Base-by-base conservation (phyloP, 306 rosid genomes). In the Malus asiatica region DNA sequence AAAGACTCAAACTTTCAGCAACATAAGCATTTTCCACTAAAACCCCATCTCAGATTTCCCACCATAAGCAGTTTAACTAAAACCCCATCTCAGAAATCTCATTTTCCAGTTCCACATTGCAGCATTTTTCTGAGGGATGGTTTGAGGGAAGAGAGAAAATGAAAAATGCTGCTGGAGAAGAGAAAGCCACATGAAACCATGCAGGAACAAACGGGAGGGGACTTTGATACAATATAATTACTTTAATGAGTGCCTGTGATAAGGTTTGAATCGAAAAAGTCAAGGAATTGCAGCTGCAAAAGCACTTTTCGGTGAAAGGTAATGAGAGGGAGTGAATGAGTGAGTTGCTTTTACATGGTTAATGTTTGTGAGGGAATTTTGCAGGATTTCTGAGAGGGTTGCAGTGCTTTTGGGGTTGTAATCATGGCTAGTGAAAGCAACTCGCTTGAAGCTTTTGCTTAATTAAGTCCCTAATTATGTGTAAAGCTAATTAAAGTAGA, bases 301-400 rank as follows among this genome's bases (percentile, higher is more conserved):
- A 73, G 79, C 86, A 89, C 98, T 92, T 92, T 96, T 90, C 97
- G 97, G 99, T 96, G 96, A 89, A 90, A 89, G 91, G 82, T 79
- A 22, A 16, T 62, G 12, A 53, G 59, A 3, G 59, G 16, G 40
- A 27, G 66, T 19, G 9, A 76, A 64, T 38, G 75, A 77, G 70
- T 33, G 59, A 60, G 57, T 76, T 59, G 46, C 58, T 76, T 75
- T 59, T 83, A 74, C 72, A 68, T 55, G 63, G 76, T 78, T 78
- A 83, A 81, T 86, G 68, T 33, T 78, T 27, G 70, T 65, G 72
- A 79, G 81, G 86, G 33, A 44, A 81, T 75, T 85, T 35, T 83
- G 93, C 87, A 84, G 92, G 89, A 88, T 80, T 87, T 73, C 75
- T 84, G 92, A 82, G 77, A 15, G 80, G 7, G 48, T 61, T 83